phyloP scores from a whole-genome alignment of 345 rosid genomes.

The Brassica juncea region DNA sequence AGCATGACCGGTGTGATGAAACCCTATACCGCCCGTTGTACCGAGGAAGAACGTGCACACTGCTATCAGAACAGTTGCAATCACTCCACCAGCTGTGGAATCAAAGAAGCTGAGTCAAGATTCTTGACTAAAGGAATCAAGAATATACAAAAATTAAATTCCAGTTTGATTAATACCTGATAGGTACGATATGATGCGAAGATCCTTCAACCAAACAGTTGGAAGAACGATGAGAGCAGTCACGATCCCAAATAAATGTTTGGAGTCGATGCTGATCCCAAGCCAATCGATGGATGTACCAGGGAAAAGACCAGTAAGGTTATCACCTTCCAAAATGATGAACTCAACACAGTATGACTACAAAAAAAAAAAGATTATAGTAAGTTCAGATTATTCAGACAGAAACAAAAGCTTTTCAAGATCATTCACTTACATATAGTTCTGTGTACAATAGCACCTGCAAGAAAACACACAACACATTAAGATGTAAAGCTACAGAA shows the following conservation, averaged over 20 bases:
- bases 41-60: conserved; percentile 65
- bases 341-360: conserved; percentile 93
- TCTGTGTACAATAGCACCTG: conserved; percentile 82
- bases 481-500: conserved; percentile 18
- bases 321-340: conserved; percentile 92
- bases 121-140: conserved; percentile 24
- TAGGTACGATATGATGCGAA: conserved; percentile 79
- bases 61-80: conserved; percentile 63
- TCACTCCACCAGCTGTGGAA: conserved; percentile 79
- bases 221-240: conserved; percentile 77
- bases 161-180: conserved; percentile 60
- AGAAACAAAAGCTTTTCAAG: conserved; percentile 1
- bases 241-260: conserved; percentile 75
- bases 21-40: conserved; percentile 62
- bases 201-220: conserved; percentile 81
- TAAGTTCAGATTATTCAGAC: conserved; percentile 19
- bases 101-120: conserved; percentile 20
- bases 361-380: conserved; percentile 31
- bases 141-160: neutral
- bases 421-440: conserved; percentile 64
- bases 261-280: conserved; percentile 63
- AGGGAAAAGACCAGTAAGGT: conserved; percentile 79
- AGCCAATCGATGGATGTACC: conserved; percentile 64
- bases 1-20: conserved; percentile 64
- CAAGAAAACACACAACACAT: conserved; percentile 40